phyloP scores from a whole-genome alignment of 352 stramenopile species.

The Phytopythium helicoides region DNA sequence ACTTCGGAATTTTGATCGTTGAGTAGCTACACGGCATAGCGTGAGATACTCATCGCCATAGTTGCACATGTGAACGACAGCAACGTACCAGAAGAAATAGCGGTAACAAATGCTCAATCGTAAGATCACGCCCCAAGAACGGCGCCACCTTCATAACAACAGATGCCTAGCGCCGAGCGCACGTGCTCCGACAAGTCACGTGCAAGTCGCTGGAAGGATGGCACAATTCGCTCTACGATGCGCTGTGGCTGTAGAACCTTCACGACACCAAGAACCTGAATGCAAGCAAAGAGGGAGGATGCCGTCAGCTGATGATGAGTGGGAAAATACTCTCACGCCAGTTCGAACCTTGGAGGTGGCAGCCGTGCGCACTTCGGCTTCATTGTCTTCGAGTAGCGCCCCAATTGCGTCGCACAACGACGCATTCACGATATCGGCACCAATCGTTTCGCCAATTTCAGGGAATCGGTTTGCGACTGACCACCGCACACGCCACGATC shows the following conservation, averaged over 20 bases:
- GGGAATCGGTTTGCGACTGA: conserved; percentile 97
- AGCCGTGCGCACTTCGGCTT: conserved; percentile 95
- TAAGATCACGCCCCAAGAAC: conserved; percentile 91
- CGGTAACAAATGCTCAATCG: conserved; percentile 93
- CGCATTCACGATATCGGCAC: conserved; percentile 59
- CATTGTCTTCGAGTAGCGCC: conserved; percentile 95
- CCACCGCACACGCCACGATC: conserved; percentile 98
- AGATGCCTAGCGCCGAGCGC: conserved; percentile 91
- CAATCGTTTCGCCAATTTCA: conserved; percentile 90
- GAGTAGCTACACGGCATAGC: conserved; percentile 65
- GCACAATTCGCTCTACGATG: conserved; percentile 73
- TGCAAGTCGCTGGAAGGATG: conserved; percentile 92
- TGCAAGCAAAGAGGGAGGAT: background rate
- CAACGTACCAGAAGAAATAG: conserved; percentile 89
- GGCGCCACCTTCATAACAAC: conserved; percentile 96
- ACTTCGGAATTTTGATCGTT: conserved; percentile 98
- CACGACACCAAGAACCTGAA: conserved; percentile 42
- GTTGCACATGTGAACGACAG: background rate
- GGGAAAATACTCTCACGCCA: background rate
- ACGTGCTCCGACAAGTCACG: conserved; percentile 97
- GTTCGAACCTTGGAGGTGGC: conserved; percentile 90
- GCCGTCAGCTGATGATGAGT: background rate
- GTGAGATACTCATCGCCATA: background rate
- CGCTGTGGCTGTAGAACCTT: conserved; percentile 56
- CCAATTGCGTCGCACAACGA: conserved; percentile 89